Conservation (phyloP, 192 early-diverging fungal genomes). For the Backusella psychrophila region DNA sequence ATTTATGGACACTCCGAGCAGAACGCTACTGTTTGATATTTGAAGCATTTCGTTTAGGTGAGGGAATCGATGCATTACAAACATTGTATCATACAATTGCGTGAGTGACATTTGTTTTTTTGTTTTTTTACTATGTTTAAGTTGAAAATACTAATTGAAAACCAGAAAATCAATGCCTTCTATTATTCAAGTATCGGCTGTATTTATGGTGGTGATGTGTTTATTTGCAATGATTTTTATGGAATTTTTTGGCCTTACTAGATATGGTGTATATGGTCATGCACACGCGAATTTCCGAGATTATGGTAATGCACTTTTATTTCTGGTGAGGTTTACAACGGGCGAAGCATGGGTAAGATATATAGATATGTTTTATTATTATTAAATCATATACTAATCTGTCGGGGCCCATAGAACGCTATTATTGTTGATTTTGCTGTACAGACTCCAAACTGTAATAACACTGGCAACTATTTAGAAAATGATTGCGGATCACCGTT, state of each 20-base stretch:
- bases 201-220: slow-evolving; percentile 37
- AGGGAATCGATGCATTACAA: slow-evolving; percentile 27
- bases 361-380: background rate
- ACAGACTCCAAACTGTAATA: slow-evolving; percentile 48
- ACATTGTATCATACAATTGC: slow-evolving; percentile 30
- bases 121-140: background rate
- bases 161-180: slow-evolving; percentile 24
- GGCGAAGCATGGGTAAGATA: slow-evolving; percentile 41
- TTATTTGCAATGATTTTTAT: slow-evolving; percentile 54
- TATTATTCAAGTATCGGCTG: slow-evolving; percentile 33
- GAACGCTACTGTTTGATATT: slow-evolving; percentile 34
- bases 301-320: slow-evolving; percentile 43
- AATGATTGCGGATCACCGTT: slow-evolving; percentile 51
- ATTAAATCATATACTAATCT: background rate
- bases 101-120: slow-evolving; percentile 15
- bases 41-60: slow-evolving; percentile 28
- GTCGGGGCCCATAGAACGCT: slow-evolving; percentile 33
- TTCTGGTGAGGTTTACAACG: slow-evolving; percentile 53
- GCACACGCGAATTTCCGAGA: slow-evolving; percentile 48
- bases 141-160: background rate
- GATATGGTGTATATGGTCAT: slow-evolving; percentile 40
- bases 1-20: slow-evolving; percentile 28
- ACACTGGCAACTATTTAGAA: slow-evolving; percentile 36
- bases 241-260: slow-evolving; percentile 57
- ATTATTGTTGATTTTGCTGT: slow-evolving; percentile 54